phyloP scores from a whole-genome alignment of 2,329 filamentous ascomycete species.

The Fusarium euwallaceae region DNA sequence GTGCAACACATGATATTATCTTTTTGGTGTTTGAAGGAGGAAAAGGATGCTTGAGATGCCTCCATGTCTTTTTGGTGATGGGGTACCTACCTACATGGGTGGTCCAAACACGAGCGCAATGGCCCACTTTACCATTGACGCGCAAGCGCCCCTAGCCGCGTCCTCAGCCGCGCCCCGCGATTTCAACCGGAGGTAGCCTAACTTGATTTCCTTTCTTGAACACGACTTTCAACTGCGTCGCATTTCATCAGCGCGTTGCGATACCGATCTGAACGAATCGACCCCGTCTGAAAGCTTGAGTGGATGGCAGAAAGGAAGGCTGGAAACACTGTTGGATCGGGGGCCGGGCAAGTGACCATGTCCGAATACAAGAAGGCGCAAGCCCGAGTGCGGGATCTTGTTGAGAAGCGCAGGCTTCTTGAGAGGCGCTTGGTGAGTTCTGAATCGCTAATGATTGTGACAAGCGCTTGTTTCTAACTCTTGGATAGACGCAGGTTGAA shows the following conservation, averaged over 20 bases:
- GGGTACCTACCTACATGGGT: background rate
- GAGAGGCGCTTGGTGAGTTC: conserved; percentile 54
- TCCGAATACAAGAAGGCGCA: conserved; percentile 66
- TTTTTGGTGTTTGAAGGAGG: background rate
- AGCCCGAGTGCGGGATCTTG: conserved; percentile 61
- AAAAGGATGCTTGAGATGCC: background rate
- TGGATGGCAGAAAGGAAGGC: conserved; percentile 54
- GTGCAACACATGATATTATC: background rate
- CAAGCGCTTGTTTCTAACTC: conserved; percentile 42
- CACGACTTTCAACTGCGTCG: conserved; percentile 9
- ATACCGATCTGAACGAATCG: background rate
- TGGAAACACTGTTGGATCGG: conserved; percentile 36
- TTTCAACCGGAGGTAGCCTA: conserved; percentile 10
- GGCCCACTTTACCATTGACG: background rate
- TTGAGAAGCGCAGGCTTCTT: conserved; percentile 58
- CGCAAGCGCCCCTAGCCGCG: background rate
- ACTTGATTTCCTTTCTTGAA: conserved; percentile 16
- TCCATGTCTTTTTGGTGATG: background rate
- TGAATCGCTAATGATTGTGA: too few species aligned
- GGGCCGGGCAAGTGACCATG: conserved; percentile 52
- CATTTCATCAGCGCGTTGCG: background rate
- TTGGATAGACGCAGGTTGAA: conserved; percentile 65
- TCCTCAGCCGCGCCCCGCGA: conserved; percentile 27
- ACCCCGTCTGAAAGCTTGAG: background rate
- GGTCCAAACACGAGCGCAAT: background rate